Percentiles rank a stretch among this genome's conserved stretches.
phyloP scores from a whole-genome alignment of 2,329 filamentous ascomycete genomes.

The Fusarium euwallaceae region DNA sequence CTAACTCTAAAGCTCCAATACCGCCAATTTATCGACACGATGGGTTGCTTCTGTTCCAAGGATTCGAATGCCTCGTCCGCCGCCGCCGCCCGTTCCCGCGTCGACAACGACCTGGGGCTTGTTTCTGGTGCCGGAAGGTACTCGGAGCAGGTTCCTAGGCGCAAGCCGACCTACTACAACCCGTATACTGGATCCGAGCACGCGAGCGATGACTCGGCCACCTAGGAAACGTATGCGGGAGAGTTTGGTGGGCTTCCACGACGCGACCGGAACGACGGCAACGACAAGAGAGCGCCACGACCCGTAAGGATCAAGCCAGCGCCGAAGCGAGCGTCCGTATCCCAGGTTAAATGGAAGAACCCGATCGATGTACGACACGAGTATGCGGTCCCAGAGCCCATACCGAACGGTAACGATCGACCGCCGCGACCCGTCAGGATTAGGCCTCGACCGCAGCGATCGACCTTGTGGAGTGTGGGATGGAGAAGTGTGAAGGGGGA shows the following conservation, averaged over 20 bases:
- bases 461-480: neutral
- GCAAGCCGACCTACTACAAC: neutral
- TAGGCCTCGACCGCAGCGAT: neutral
- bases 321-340: neutral
- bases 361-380: slow-evolving; percentile 3
- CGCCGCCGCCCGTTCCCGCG: neutral
- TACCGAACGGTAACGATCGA: neutral
- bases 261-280: neutral
- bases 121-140: neutral
- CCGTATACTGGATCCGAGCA: neutral
- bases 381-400: neutral
- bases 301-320: neutral
- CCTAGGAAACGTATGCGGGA: neutral
- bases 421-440: neutral
- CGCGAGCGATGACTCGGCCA: neutral
- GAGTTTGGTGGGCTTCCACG: neutral
- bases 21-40: neutral
- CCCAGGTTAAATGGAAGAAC: neutral
- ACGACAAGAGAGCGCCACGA: neutral
- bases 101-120: neutral
- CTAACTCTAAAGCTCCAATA: neutral
- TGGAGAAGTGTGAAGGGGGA: neutral
- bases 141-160: neutral
- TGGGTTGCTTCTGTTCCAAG: neutral
- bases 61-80: neutral